Conservation (phyloP, 140 eudicot species). For the Cichorium intybus region DNA sequence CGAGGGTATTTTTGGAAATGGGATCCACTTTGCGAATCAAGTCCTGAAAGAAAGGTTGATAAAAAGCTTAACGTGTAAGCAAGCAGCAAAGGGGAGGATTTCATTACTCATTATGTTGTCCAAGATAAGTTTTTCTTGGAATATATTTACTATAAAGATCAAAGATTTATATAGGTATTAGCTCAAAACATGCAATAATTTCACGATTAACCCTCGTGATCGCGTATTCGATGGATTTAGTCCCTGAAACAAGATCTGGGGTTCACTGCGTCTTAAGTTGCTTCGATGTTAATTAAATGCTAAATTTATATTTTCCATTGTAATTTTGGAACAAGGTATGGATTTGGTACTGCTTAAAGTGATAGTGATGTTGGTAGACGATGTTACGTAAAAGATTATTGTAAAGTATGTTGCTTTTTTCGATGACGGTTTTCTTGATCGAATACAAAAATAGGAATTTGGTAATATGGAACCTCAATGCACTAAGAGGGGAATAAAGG, state of each 20-base stretch:
- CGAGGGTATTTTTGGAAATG: background rate
- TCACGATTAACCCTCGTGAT: too few relatives aligned
- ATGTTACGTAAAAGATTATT: background rate
- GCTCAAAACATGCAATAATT: background rate
- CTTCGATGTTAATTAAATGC: too few relatives aligned
- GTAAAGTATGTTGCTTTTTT: background rate
- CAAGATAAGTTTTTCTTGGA: background rate
- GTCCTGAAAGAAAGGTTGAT: background rate
- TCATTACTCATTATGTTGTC: background rate
- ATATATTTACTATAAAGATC: background rate
- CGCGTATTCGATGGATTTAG: too few relatives aligned
- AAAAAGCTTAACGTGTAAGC: background rate
- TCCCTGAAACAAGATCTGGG: background rate
- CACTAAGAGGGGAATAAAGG: too few relatives aligned
- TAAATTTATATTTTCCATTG: too few relatives aligned
- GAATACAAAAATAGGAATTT: background rate
- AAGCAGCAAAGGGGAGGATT: background rate
- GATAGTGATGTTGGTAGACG: background rate
- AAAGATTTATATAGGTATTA: background rate
- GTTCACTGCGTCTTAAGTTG: too few relatives aligned
- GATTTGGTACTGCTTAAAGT: background rate
- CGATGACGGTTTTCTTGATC: background rate
- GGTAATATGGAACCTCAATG: too few relatives aligned
- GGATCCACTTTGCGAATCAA: slow-evolving; percentile 5
- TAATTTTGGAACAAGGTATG: too few relatives aligned